phyloP scores from a whole-genome alignment of 768 basidiomycete genomes.

The Suillus tomentosus region DNA sequence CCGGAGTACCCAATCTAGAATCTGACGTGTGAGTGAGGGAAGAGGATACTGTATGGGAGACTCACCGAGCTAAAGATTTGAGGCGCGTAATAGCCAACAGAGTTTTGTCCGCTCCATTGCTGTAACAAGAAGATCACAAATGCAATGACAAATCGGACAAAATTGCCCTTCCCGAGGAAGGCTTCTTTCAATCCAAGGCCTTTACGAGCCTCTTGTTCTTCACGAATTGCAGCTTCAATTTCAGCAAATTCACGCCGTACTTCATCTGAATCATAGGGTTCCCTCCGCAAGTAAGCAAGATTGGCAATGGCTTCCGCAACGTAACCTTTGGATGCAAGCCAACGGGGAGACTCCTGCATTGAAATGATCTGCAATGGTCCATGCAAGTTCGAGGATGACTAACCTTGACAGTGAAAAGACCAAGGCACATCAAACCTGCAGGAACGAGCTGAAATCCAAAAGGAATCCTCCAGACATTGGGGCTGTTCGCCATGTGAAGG shows the following conservation, averaged over 20 bases:
- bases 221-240: conserved; percentile 77
- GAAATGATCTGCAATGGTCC: conserved; percentile 20
- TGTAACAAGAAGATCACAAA: conserved; percentile 78
- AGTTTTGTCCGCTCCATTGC: conserved; percentile 86
- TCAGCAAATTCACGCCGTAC: conserved; percentile 71
- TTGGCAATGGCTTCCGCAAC: conserved; percentile 54
- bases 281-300: conserved; percentile 64
- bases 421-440: conserved; percentile 68
- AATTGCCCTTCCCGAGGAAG: conserved; percentile 81
- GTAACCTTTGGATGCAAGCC: conserved; percentile 67
- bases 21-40: background rate
- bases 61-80: conserved; percentile 69
- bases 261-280: conserved; percentile 40
- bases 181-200: conserved; percentile 70
- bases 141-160: conserved; percentile 82
- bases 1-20: conserved; percentile 66
- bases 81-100: conserved; percentile 75
- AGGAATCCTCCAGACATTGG: conserved; percentile 67
- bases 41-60: conserved; percentile 8
- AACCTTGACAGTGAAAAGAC: conserved; percentile 67
- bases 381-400: background rate
- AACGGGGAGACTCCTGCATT: conserved; percentile 71
- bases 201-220: conserved; percentile 66
- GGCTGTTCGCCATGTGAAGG: conserved; percentile 48
- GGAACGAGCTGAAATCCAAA: conserved; percentile 78